Conservation (phyloP, 2,329 filamentous ascomycete genomes). For the Fusarium sp. region DNA sequence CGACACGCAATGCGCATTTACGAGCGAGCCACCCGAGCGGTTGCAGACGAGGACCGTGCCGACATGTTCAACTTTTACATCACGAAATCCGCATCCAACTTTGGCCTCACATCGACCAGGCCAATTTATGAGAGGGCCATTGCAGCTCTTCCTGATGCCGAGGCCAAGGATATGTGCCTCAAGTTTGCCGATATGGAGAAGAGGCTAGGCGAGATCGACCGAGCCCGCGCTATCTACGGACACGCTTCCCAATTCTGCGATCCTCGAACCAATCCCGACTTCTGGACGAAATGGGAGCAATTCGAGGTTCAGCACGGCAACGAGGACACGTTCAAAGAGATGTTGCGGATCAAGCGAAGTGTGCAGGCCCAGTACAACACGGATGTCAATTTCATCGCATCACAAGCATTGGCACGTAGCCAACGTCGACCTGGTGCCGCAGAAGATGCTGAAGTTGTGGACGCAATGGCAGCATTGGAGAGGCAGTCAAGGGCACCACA, state of each 20-base stretch:
- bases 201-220: slow-evolving; percentile 89
- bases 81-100: slow-evolving; percentile 97
- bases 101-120: slow-evolving; percentile 91
- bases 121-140: slow-evolving; percentile 98
- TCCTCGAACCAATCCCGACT: slow-evolving; percentile 84
- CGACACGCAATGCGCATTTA: slow-evolving; percentile 99
- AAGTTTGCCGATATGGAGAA: slow-evolving; percentile 99
- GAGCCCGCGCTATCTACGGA: slow-evolving; percentile 92
- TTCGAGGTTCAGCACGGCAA: slow-evolving; percentile 99
- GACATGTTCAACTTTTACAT: slow-evolving; percentile 99
- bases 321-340: slow-evolving; percentile 99
- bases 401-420: slow-evolving; percentile 85
- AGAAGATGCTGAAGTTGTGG: slow-evolving; percentile 62
- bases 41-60: slow-evolving; percentile 90
- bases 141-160: slow-evolving; percentile 86
- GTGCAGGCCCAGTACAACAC: slow-evolving; percentile 99
- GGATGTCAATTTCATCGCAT: slow-evolving; percentile 97
- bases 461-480: slow-evolving; percentile 90
- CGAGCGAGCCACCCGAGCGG: slow-evolving; percentile 92
- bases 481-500: slow-evolving; percentile 85
- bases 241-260: slow-evolving; percentile 98
- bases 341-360: slow-evolving; percentile 96
- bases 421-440: slow-evolving; percentile 66
- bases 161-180: slow-evolving; percentile 97
- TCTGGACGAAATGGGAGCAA: slow-evolving; percentile 96